phyloP scores from a whole-genome alignment of 495 filamentous ascomycete species.

The Xanthoparmelia taractica region DNA sequence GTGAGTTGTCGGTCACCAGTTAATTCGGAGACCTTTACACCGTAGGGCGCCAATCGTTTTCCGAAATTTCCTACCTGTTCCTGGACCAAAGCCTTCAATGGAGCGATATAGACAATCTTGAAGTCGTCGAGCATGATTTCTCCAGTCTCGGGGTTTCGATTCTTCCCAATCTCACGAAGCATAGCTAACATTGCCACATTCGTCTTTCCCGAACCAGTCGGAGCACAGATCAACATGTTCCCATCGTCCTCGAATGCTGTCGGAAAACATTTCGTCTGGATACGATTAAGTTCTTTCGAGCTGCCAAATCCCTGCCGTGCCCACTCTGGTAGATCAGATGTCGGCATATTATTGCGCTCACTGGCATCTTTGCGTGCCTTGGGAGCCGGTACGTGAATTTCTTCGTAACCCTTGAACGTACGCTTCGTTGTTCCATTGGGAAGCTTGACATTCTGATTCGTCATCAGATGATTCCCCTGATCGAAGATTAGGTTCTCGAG shows the following conservation, averaged over 20 bases:
- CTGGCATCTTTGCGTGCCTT: conserved; percentile 73
- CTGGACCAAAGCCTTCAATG: conserved; percentile 88
- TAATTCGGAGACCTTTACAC: conserved; percentile 85
- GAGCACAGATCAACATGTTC: conserved; percentile 95
- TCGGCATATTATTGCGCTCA: conserved; percentile 68
- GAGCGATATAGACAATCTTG: conserved; percentile 94
- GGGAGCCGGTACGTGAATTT: conserved; percentile 91
- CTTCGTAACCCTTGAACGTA: conserved; percentile 95
- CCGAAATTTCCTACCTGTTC: conserved; percentile 98
- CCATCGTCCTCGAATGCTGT: conserved; percentile 89
- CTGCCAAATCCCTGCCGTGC: conserved; percentile 76
- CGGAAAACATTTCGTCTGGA: conserved; percentile 88
- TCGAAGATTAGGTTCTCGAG: conserved; percentile 95
- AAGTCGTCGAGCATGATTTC: conserved; percentile 92
- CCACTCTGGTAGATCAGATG: conserved; percentile 88
- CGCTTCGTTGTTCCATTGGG: conserved; percentile 91
- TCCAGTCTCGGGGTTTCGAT: conserved; percentile 76
- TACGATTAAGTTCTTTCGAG: conserved; percentile 77
- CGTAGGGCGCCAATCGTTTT: conserved; percentile 79
- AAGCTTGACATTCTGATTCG: conserved; percentile 89
- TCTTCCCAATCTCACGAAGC: conserved; percentile 91
- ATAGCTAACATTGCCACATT: conserved; percentile 98
- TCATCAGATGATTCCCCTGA: conserved; percentile 97
- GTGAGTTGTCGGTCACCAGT: conserved; percentile 97
- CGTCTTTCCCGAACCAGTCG: conserved; percentile 95